A percentile compares a stretch with the other conserved stretches of the same genome.
Evolutionary conservation across 805 yeast species (phyloP).

Genomic region (Monosporozyma unispora): DNA sequence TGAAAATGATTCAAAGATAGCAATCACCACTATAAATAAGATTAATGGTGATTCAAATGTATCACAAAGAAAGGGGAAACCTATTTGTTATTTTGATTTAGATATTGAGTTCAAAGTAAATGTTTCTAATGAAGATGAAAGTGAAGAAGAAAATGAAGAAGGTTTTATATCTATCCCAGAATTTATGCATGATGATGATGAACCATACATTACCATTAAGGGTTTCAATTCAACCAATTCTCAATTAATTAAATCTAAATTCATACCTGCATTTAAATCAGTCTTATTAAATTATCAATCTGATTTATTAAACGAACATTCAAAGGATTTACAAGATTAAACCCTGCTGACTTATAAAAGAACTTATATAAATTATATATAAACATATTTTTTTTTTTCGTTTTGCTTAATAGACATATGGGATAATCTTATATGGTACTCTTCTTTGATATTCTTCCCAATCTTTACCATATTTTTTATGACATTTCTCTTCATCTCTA

Average conservation of each 20-base stretch:
- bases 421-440: constrained; percentile 88
- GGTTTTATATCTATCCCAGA: constrained; percentile 51
- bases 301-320: constrained; percentile 54
- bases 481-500: constrained; percentile 88
- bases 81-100: constrained; percentile 66
- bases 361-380: not conserved
- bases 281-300: constrained; percentile 51
- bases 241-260: constrained; percentile 36
- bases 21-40: constrained; percentile 29
- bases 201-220: constrained; percentile 50
- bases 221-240: constrained; percentile 30
- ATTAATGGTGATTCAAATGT: constrained; percentile 73
- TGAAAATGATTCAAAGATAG: constrained; percentile 11
- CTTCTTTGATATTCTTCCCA: constrained; percentile 75
- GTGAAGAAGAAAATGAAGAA: constrained; percentile 19
- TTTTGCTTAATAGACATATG: constrained; percentile 78
- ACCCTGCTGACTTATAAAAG: too few relatives aligned
- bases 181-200: constrained; percentile 69
- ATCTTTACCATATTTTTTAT: constrained; percentile 70
- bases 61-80: constrained; percentile 76
- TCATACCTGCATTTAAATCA: constrained; percentile 44
- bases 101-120: constrained; percentile 37
- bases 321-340: constrained; percentile 49
- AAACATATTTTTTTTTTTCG: constrained; percentile 10
- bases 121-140: constrained; percentile 19